Conservation (phyloP, 352 stramenopile species). For the Globisporangium iwayamae region DNA sequence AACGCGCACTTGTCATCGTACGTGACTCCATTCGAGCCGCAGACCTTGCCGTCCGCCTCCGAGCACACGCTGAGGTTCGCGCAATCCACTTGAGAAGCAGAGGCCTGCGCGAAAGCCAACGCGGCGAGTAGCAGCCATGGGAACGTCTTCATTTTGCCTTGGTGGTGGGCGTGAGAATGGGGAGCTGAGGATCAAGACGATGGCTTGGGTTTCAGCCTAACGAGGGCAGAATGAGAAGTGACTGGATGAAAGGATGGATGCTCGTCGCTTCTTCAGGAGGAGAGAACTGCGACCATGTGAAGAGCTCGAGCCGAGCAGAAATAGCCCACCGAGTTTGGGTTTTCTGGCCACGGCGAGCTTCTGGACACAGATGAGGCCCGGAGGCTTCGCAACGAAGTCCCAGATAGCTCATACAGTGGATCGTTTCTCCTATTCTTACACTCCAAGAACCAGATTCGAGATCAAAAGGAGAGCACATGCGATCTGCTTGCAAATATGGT, state of each 20-base stretch:
- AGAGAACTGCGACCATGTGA: neutral
- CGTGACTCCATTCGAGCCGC: constrained; percentile 47
- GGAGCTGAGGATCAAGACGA: neutral
- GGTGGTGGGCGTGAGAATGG: neutral
- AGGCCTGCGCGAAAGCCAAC: neutral
- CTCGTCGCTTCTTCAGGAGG: neutral
- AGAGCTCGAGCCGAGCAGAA: neutral
- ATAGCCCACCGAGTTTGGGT: neutral
- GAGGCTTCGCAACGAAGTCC: too few relatives aligned
- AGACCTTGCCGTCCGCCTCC: constrained; percentile 37
- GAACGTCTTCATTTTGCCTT: constrained; percentile 5
- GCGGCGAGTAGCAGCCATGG: constrained; percentile 6
- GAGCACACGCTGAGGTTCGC: constrained; percentile 17
- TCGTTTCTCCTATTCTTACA: too few relatives aligned
- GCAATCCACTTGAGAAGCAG: constrained; percentile 2
- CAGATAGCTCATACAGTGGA: too few relatives aligned
- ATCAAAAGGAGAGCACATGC: too few relatives aligned
- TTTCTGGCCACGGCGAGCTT: too few relatives aligned
- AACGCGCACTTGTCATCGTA: constrained; percentile 55
- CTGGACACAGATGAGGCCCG: neutral
- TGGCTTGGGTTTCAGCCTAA: neutral
- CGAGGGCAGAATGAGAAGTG: constrained; percentile 1
- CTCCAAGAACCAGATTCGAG: too few relatives aligned
- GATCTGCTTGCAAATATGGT: too few relatives aligned
- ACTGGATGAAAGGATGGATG: neutral